Percentiles rank a stretch among this genome's conserved stretches.
Evolutionary conservation across 2,329 filamentous ascomycete genomes (phyloP).

Genomic region (Fusarium sp.): DNA sequence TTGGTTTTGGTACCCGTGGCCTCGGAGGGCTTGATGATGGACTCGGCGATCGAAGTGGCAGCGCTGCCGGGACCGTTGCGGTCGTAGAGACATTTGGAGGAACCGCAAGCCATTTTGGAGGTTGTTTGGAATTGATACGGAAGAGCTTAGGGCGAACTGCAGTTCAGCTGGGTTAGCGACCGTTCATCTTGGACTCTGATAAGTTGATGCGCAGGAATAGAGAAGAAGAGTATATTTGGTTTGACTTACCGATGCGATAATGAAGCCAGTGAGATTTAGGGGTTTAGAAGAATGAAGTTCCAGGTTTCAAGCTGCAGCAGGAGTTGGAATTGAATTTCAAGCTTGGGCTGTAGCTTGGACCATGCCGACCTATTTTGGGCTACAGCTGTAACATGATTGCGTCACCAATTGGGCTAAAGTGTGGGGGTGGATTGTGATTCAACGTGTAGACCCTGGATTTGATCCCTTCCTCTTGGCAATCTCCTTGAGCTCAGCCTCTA

Average conservation of each 20-base stretch:
- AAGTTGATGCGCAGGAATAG: not conserved
- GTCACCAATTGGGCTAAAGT: slow-evolving; percentile 16
- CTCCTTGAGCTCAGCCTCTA: not conserved
- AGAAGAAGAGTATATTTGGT: not conserved
- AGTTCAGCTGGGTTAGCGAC: slow-evolving; percentile 2
- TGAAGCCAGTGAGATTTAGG: not conserved
- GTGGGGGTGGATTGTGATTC: slow-evolving; percentile 32
- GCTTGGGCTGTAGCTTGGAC: slow-evolving; percentile 16
- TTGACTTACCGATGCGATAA: slow-evolving; percentile 1
- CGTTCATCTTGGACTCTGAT: not conserved
- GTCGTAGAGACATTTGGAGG: slow-evolving; percentile 37
- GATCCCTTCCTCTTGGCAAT: slow-evolving; percentile 1
- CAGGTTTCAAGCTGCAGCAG: not conserved
- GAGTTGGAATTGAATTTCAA: slow-evolving; percentile 2
- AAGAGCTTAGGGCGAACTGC: slow-evolving; percentile 1
- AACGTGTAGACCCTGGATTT: slow-evolving; percentile 20
- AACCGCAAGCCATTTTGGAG: slow-evolving; percentile 40
- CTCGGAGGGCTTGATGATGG: slow-evolving; percentile 61
- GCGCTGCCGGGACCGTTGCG: slow-evolving; percentile 59
- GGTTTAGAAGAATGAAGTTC: not conserved
- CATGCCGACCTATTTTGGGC: slow-evolving; percentile 19
- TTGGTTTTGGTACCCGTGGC: slow-evolving; percentile 51
- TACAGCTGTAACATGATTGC: slow-evolving; percentile 19
- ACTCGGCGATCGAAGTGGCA: slow-evolving; percentile 59
- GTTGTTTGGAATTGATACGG: not conserved